These are phyloP conservation scores for Chamaecrista fasciculata DNA, from an alignment of 306 rosid genomes.

Conservation along the genomic window DNA sequence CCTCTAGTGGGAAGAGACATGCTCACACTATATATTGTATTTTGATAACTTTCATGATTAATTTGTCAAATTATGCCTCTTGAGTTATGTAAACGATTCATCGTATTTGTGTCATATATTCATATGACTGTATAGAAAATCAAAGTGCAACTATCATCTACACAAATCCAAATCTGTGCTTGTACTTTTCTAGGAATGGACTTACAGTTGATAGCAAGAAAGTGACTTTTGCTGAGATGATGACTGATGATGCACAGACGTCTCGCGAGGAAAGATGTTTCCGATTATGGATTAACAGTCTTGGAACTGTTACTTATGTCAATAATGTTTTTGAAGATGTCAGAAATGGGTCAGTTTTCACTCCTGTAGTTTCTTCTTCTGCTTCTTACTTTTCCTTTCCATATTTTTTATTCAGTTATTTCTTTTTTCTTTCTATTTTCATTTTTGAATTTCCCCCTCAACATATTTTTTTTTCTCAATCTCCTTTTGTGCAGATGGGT, in stretches of 20 bases:
- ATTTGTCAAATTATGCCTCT: background rate
- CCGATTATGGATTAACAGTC: slow-evolving; percentile 97
- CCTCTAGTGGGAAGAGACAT: background rate
- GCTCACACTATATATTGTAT: background rate
- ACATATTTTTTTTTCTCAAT: slow-evolving; percentile 23
- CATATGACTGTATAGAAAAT: background rate
- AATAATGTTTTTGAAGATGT: slow-evolving; percentile 96
- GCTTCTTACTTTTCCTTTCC: slow-evolving; percentile 16
- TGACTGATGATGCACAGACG: slow-evolving; percentile 91
- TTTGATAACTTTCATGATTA: slow-evolving; percentile 6
- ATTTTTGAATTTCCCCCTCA: background rate
- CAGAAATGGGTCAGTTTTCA: slow-evolving; percentile 73
- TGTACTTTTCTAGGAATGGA: slow-evolving; percentile 75
- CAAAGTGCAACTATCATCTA: background rate
- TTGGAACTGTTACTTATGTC: slow-evolving; percentile 79
- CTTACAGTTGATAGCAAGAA: slow-evolving; percentile 66
- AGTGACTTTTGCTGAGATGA: slow-evolving; percentile 93
- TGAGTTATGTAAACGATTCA: background rate
- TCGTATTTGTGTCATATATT: background rate
- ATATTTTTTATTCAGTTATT: background rate
- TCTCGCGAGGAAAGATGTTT: slow-evolving; percentile 98
- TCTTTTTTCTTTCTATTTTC: background rate
- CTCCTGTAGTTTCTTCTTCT: slow-evolving; percentile 6
- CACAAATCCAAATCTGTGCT: slow-evolving; percentile 9
- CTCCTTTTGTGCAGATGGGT: slow-evolving; percentile 70